Conservation (phyloP, 75 land plant genomes). For the Cunninghamia lanceolata region DNA sequence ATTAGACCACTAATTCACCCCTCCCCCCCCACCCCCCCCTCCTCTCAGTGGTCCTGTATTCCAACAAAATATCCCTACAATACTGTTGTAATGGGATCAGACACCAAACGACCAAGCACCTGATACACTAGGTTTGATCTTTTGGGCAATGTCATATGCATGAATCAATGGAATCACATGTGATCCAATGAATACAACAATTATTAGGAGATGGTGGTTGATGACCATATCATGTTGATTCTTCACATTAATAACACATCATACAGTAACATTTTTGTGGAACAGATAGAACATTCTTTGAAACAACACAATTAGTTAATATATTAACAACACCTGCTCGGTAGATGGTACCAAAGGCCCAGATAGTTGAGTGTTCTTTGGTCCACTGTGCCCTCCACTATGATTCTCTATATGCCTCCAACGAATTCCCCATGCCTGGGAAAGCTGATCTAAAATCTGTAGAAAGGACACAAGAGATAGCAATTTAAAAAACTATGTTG, state of each 20-base stretch:
- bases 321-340: slow-evolving; percentile 36
- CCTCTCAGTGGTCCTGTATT: no score
- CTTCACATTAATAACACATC: neutral
- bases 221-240: neutral
- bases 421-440: slow-evolving; percentile 74
- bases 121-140: neutral
- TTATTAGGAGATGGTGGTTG: neutral
- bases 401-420: slow-evolving; percentile 43
- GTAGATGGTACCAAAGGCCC: slow-evolving; percentile 50
- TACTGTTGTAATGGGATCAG: neutral
- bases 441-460: slow-evolving; percentile 79
- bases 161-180: neutral
- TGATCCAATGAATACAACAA: neutral
- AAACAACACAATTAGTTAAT: neutral
- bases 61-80: neutral
- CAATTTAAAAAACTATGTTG: neutral
- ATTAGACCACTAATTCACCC: no score
- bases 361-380: slow-evolving; percentile 9
- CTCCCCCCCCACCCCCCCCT: no score
- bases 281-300: neutral
- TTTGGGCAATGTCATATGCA: neutral
- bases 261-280: neutral
- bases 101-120: neutral
- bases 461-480: neutral
- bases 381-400: neutral